phyloP scores from a whole-genome alignment of 805 yeast genomes.

The Candida ficus region DNA sequence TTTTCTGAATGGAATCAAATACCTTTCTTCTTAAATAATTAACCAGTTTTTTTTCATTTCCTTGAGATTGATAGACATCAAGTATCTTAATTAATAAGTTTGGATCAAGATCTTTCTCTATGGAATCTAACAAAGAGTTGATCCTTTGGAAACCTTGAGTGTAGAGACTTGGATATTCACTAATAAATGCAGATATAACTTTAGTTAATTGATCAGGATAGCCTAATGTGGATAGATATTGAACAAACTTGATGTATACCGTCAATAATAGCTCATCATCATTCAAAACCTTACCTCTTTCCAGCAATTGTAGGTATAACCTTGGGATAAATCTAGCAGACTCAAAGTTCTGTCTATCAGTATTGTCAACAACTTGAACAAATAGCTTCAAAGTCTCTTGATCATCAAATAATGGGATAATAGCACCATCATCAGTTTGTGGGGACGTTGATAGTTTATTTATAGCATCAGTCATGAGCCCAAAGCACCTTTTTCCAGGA shows the following conservation, averaged over 20 bases:
- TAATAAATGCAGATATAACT: not conserved
- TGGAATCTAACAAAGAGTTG: constrained; percentile 1
- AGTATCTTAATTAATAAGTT: constrained; percentile 1
- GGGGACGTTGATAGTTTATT: constrained; percentile 12
- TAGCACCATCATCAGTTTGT: not conserved
- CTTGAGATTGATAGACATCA: no score
- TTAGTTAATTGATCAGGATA: constrained; percentile 10
- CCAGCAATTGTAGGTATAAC: constrained; percentile 18
- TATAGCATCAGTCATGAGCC: constrained; percentile 15
- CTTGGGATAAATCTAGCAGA: constrained; percentile 22
- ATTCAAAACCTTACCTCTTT: not conserved
- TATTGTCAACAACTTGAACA: constrained; percentile 6
- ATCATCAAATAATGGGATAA: constrained; percentile 8
- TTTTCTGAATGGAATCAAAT: not conserved
- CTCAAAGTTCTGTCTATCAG: constrained; percentile 15
- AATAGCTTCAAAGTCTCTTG: constrained; percentile 11
- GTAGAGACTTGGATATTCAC: not conserved
- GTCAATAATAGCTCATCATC: constrained; percentile 6
- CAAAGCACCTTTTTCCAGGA: constrained; percentile 3
- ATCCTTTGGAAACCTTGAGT: constrained; percentile 4
- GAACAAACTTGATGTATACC: constrained; percentile 12
- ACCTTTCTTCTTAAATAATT: not conserved
- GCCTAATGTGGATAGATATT: constrained; percentile 13
- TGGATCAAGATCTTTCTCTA: constrained; percentile 1
- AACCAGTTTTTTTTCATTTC: not conserved